These are phyloP conservation scores for Emmonsiellopsis sp. DNA, from an alignment of 2,329 filamentous ascomycete genomes.

Conservation along the genomic window DNA sequence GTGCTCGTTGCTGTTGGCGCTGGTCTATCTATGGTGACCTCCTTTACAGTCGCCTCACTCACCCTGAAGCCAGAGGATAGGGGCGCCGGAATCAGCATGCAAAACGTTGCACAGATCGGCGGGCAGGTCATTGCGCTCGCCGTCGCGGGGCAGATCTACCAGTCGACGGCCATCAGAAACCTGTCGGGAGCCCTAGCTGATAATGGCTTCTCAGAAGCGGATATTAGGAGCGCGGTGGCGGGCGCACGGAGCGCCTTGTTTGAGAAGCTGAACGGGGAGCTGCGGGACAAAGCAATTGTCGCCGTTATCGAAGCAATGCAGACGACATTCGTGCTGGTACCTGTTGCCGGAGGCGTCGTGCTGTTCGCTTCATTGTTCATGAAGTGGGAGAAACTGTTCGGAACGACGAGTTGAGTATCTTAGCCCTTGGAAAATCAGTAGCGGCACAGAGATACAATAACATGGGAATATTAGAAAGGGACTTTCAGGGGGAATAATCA, in stretches of 20 bases:
- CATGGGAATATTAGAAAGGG: too few species aligned
- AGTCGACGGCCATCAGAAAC: background rate
- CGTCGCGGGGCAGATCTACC: background rate
- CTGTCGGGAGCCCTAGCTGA: background rate
- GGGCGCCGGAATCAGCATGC: background rate
- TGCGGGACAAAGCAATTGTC: background rate
- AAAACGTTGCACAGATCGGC: background rate
- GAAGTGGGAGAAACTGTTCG: background rate
- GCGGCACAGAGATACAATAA: too few species aligned
- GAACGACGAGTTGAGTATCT: background rate
- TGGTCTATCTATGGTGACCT: background rate
- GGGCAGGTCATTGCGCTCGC: background rate
- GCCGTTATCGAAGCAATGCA: background rate
- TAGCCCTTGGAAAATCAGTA: too few species aligned
- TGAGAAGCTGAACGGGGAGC: background rate
- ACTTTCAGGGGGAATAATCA: background rate
- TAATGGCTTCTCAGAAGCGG: background rate
- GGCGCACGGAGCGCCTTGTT: background rate
- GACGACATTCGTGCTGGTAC: background rate
- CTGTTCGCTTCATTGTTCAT: background rate
- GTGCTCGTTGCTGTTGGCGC: background rate
- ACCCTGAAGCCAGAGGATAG: background rate
- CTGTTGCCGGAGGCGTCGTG: background rate
- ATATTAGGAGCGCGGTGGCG: background rate
- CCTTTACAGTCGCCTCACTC: background rate